A percentile compares a stretch with the other conserved stretches of the same genome.
Evolutionary conservation across 176 grass and related monocot species (phyloP).

Genomic region (sorghum (Sorghum bicolor)): DNA sequence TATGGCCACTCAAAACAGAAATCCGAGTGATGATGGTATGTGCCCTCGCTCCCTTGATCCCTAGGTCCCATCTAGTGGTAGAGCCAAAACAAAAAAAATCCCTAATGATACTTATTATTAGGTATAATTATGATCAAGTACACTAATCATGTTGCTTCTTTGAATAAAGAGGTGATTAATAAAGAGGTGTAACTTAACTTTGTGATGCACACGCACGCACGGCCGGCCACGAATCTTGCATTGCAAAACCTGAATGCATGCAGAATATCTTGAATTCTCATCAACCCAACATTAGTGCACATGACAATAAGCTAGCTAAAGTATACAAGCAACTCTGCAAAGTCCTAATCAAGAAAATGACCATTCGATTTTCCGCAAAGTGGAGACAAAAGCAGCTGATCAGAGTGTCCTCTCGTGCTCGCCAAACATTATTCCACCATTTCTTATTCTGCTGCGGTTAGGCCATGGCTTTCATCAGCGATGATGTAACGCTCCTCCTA

Average conservation of each 20-base stretch:
- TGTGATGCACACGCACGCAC: not conserved
- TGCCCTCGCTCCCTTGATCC: too few species aligned
- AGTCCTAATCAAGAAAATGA: not conserved
- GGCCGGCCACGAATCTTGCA: not conserved
- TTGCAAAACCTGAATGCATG: not conserved
- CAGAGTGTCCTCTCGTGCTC: slow-evolving; percentile 8
- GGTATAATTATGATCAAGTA: too few species aligned
- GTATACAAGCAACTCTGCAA: not conserved
- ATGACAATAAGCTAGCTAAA: not conserved
- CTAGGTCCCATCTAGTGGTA: too few species aligned
- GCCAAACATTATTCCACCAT: not conserved
- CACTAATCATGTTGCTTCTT: too few species aligned
- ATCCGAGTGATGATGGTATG: too few species aligned
- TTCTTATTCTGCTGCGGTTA: not conserved
- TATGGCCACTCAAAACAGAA: too few species aligned
- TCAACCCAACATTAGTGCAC: not conserved
- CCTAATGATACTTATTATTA: too few species aligned
- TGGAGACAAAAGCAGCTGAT: not conserved
- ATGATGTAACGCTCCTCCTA: not conserved
- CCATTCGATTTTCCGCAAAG: not conserved
- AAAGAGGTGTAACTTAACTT: not conserved
- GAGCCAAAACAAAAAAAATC: too few species aligned
- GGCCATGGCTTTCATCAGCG: slow-evolving; percentile 14
- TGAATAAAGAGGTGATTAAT: too few species aligned
- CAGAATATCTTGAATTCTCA: not conserved